Evolutionary conservation across 75 land plant genomes (phyloP), one percentile per base, ranked within the genome.

Genomic region (Cupressus sempervirens): DNA sequence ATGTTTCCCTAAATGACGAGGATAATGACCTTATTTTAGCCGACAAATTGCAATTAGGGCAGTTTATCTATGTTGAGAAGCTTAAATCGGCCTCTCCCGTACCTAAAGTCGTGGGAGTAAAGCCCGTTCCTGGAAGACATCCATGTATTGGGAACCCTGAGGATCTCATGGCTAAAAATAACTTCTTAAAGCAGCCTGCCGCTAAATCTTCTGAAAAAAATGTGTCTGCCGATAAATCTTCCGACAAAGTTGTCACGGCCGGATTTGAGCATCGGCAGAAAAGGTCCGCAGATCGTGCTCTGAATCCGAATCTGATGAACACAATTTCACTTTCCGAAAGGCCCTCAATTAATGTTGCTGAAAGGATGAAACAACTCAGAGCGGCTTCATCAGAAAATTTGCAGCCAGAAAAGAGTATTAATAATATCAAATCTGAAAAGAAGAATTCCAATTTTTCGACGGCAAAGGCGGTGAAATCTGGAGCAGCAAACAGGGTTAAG

Each of bases 1-100:
- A 96, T 85, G 99, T 97, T 34, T 89, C 98, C 7, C 73, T 97
- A 14, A 93, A 98, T 8, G 92, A 91, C 52, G 95, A 94, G 81
- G 98, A 97, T 87, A 95, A 94, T 84, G 99, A 97, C 74, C 93
- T 97, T 15, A 97, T 97, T 56, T 79, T 96, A 81, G 89, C 94
- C 65, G 95, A 97, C 76, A 97, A 94, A 82, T 83, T 97, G 41
- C 98, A 96, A 87, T 92, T 97, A 16, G 99, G 99, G 3, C 99
- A 97, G 86, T 96, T 93, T 87, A 90, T 97, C 45, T 97, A 97
- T 83, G 92, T 97, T 1, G 99, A 97, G 18, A 88, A 85, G 81
- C 84, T 96, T 34, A 92, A 93, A 86, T 75, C 89, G 1, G 94
- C 98, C 12, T 93, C 88, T 9, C 96, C 95, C 1, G 96, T 97